These are phyloP conservation scores for Quercus alba DNA, from an alignment of 306 rosid species.

Conservation along the genomic window DNA sequence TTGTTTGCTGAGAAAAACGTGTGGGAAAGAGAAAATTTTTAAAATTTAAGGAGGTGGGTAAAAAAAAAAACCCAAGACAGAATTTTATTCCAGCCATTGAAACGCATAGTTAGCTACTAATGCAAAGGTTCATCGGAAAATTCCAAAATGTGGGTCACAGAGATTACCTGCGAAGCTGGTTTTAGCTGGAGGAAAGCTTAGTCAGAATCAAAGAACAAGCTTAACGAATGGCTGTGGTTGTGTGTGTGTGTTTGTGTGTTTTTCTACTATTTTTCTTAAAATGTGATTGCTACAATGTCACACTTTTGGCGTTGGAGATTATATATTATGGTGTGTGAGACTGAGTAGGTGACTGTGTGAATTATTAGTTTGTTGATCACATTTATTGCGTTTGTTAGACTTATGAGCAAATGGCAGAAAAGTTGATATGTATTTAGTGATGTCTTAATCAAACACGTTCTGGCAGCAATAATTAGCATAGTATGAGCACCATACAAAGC, in stretches of 20 bases:
- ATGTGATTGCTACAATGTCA: too few relatives aligned
- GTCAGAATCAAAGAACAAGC: neutral
- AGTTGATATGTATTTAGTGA: neutral
- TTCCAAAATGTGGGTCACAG: neutral
- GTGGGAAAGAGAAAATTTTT: neutral
- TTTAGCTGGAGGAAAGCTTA: neutral
- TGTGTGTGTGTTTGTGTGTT: too few relatives aligned
- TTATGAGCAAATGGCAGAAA: neutral
- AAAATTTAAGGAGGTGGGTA: neutral
- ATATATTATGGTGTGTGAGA: too few relatives aligned
- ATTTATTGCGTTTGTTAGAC: neutral
- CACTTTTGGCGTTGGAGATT: too few relatives aligned
- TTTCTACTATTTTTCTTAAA: too few relatives aligned
- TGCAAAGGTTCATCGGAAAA: neutral
- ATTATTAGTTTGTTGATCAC: neutral
- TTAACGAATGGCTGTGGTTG: neutral
- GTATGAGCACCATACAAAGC: neutral
- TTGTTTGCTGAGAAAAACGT: neutral
- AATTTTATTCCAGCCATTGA: neutral
- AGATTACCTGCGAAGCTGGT: neutral
- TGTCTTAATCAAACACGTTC: neutral
- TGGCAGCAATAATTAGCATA: neutral
- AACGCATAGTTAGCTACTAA: too few relatives aligned
- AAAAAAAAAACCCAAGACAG: neutral
- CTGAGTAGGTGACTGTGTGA: too few relatives aligned